Evolutionary conservation across 2,329 filamentous ascomycete genomes (phyloP).

Genomic region (Didymella arachidicola): DNA sequence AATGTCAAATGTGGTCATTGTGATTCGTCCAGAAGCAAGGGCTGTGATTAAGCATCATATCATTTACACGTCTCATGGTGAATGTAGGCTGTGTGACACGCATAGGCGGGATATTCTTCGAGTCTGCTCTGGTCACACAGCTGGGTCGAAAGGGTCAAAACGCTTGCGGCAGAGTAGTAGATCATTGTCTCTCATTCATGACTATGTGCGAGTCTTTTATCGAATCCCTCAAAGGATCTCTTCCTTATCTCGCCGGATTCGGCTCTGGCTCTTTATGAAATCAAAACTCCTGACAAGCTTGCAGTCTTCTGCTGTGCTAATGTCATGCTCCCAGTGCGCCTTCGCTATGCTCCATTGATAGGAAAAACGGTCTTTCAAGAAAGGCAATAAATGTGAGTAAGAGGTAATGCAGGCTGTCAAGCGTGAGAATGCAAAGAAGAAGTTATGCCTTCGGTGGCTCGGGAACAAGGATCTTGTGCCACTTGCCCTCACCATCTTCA

Average conservation of each 20-base stretch:
- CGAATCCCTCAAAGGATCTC: not conserved
- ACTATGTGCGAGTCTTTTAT: not conserved
- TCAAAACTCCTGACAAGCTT: conserved; percentile 15
- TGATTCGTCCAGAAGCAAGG: conserved; percentile 7
- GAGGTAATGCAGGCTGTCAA: conserved; percentile 19
- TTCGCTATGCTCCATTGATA: conserved; percentile 30
- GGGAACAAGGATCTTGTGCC: conserved; percentile 44
- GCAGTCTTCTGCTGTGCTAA: conserved; percentile 8
- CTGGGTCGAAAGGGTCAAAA: not conserved
- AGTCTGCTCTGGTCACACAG: not conserved
- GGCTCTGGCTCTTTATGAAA: not conserved
- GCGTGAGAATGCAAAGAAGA: conserved; percentile 16
- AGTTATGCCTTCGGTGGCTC: conserved; percentile 25
- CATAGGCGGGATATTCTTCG: not conserved
- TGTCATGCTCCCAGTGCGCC: conserved; percentile 28
- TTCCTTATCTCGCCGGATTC: conserved; percentile 3
- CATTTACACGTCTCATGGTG: conserved; percentile 5
- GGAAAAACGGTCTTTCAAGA: conserved; percentile 1
- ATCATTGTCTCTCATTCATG: conserved; percentile 3
- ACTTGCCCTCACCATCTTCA: conserved; percentile 42
- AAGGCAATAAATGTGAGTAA: conserved; percentile 2
- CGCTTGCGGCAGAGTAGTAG: not conserved
- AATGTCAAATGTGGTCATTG: not conserved
- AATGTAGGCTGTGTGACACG: not conserved
- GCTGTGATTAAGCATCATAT: not conserved